Percentiles rank a stretch among this genome's conserved stretches.
Evolutionary conservation across 352 stramenopile genomes (phyloP).

Genomic region (Phytophthora ohioensis): DNA sequence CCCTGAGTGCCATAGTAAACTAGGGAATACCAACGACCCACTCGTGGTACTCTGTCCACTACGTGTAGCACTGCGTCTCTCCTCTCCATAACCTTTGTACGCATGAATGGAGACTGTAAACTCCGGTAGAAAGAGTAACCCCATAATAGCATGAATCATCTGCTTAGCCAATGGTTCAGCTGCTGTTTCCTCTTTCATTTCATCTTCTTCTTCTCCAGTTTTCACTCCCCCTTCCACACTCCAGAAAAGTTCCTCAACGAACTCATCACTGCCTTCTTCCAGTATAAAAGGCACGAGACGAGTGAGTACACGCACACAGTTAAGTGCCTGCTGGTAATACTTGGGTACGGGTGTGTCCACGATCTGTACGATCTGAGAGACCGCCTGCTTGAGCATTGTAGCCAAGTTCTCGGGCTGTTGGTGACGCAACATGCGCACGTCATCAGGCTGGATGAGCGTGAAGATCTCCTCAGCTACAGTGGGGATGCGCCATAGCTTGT

Average conservation of each 20-base stretch:
- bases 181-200: conserved; percentile 40
- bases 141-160: conserved; percentile 89
- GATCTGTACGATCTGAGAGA: conserved; percentile 87
- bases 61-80: conserved; percentile 70
- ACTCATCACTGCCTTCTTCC: conserved; percentile 78
- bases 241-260: conserved; percentile 88
- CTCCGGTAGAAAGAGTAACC: conserved; percentile 85
- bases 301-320: conserved; percentile 87
- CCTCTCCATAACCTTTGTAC: conserved; percentile 84
- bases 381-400: conserved; percentile 84
- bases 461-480: conserved; percentile 91
- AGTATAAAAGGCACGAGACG: conserved; percentile 88
- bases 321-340: conserved; percentile 89
- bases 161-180: conserved; percentile 68
- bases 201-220: conserved; percentile 61
- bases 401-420: conserved; percentile 85
- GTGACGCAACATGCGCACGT: conserved; percentile 89
- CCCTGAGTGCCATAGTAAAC: conserved; percentile 81
- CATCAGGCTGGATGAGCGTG: conserved; percentile 90
- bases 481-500: conserved; percentile 90
- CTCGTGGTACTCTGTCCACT: conserved; percentile 50
- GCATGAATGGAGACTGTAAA: conserved; percentile 88
- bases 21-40: conserved; percentile 70
- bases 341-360: conserved; percentile 89
- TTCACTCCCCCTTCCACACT: conserved; percentile 36